Percentiles rank a stretch among this genome's conserved stretches.
These are phyloP conservation scores for Colletotrichum liaoningense DNA, from an alignment of 2,329 filamentous ascomycete species.

Conservation along the genomic window DNA sequence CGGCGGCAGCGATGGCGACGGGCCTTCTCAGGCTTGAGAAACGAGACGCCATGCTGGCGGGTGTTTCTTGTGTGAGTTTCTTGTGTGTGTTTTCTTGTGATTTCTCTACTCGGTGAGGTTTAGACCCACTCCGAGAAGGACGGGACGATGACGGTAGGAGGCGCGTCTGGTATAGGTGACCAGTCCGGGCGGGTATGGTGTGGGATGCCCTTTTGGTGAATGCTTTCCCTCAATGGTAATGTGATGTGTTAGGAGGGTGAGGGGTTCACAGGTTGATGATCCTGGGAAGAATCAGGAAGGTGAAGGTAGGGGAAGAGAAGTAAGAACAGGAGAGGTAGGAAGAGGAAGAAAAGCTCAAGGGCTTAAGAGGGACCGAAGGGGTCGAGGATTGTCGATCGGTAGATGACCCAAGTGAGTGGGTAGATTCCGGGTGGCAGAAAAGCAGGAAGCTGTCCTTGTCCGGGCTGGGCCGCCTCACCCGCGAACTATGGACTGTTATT, in stretches of 20 bases:
- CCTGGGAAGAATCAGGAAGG: background rate
- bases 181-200: background rate
- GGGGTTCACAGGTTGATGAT: background rate
- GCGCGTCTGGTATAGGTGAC: too few species aligned
- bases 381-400: slow-evolving; percentile 24
- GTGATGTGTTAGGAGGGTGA: background rate
- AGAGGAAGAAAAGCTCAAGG: slow-evolving; percentile 12
- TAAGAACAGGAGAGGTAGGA: background rate
- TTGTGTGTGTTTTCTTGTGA: background rate
- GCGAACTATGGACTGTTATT: slow-evolving; percentile 25
- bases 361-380: slow-evolving; percentile 25
- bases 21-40: slow-evolving; percentile 49
- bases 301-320: background rate
- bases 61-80: background rate
- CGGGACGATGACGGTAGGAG: background rate
- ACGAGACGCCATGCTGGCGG: slow-evolving; percentile 47
- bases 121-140: slow-evolving; percentile 12
- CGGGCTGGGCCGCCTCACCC: slow-evolving; percentile 32
- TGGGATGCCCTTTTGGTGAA: background rate
- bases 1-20: slow-evolving; percentile 44
- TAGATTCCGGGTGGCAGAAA: background rate
- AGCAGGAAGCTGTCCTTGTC: background rate
- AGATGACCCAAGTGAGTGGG: background rate
- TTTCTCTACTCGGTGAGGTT: slow-evolving; percentile 1
- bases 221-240: background rate